Percentiles rank a stretch among this genome's conserved stretches.
phyloP scores from a whole-genome alignment of 805 yeast genomes.

The Cyberlindnera xishuangbannaensis region DNA sequence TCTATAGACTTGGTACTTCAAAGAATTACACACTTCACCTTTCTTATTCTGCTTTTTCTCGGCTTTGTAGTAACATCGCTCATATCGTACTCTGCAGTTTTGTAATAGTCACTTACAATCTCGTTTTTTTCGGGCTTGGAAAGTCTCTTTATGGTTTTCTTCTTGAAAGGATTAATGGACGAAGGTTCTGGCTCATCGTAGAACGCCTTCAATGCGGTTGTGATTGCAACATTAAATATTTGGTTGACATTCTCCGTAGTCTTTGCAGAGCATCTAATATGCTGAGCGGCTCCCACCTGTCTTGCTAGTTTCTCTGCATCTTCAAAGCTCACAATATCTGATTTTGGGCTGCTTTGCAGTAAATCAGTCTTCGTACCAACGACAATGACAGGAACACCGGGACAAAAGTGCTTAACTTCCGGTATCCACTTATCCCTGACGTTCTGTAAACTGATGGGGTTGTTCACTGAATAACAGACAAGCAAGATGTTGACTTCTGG shows the following conservation, averaged over 20 bases:
- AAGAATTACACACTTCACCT: conserved; percentile 7
- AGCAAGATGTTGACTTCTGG: conserved; percentile 73
- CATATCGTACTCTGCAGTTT: conserved; percentile 15
- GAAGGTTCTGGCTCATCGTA: conserved; percentile 7
- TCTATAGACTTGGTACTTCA: conserved; percentile 1
- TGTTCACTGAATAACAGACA: conserved; percentile 70
- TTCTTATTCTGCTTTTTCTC: conserved; percentile 5
- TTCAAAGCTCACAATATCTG: conserved; percentile 39
- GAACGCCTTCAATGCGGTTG: conserved; percentile 19
- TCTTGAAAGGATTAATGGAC: conserved; percentile 9
- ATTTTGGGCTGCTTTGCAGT: conserved; percentile 13
- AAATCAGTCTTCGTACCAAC: conserved; percentile 84
- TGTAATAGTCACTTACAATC: conserved; percentile 12
- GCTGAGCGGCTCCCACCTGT: conserved; percentile 62
- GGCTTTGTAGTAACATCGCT: conserved; percentile 4
- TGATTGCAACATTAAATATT: conserved; percentile 58
- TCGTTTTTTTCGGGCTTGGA: conserved; percentile 1
- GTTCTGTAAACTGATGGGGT: conserved; percentile 57
- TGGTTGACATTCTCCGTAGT: conserved; percentile 57
- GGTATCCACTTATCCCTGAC: conserved; percentile 84
- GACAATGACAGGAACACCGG: conserved; percentile 66
- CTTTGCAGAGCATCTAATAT: conserved; percentile 77
- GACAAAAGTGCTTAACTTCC: conserved; percentile 79
- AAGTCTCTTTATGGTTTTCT: conserved; percentile 6
- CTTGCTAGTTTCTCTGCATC: conserved; percentile 38